phyloP scores from a whole-genome alignment of 106 monocot genomes.

The Acanthochlamys bracteata region DNA sequence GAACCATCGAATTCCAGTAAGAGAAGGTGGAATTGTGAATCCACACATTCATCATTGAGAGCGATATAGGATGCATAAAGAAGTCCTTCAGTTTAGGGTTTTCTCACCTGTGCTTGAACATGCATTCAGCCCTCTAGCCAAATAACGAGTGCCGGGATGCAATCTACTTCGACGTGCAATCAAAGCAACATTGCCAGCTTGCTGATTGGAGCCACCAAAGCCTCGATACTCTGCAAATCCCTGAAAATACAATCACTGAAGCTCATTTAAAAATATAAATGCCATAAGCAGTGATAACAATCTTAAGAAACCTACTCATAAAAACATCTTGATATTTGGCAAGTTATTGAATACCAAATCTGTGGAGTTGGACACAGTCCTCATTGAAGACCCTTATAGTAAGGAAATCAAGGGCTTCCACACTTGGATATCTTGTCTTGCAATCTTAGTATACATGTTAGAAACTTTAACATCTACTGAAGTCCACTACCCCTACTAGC shows the following conservation, averaged over 20 bases:
- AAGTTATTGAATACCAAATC: too few relatives aligned
- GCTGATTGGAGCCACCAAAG: slow-evolving; percentile 43
- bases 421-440: too few relatives aligned
- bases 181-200: slow-evolving; percentile 63
- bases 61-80: too few relatives aligned
- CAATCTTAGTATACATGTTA: too few relatives aligned
- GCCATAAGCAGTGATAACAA: too few relatives aligned
- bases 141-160: slow-evolving; percentile 97
- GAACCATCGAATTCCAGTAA: slow-evolving; percentile 7
- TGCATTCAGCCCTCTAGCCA: slow-evolving; percentile 94
- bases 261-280: neutral
- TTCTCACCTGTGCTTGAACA: slow-evolving; percentile 81
- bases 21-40: neutral
- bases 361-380: too few relatives aligned
- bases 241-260: slow-evolving; percentile 27
- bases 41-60: neutral
- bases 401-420: too few relatives aligned
- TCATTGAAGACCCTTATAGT: too few relatives aligned
- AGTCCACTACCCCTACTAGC: too few relatives aligned
- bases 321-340: too few relatives aligned
- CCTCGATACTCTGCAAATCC: slow-evolving; percentile 91
- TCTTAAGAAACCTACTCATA: too few relatives aligned
- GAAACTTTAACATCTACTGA: too few relatives aligned
- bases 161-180: slow-evolving; percentile 93
- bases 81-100: neutral